Evolutionary conservation across 2,329 filamentous ascomycete species (phyloP).

Genomic region (Torrubiella hemipterigena): DNA sequence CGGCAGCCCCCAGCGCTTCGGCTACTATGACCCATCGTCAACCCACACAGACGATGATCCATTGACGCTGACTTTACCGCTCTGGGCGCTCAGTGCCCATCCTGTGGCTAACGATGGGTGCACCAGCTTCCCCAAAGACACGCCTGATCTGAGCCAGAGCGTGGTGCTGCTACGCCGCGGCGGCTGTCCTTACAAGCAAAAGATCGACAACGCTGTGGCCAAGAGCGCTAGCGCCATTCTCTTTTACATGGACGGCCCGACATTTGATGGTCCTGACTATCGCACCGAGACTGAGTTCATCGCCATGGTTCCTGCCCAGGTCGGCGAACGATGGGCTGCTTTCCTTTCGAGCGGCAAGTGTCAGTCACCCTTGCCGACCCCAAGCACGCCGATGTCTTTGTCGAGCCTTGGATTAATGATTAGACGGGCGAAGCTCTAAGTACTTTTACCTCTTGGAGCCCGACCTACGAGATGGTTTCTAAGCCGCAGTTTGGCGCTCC

Average conservation of each 20-base stretch:
- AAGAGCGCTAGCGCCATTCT: slow-evolving; percentile 48
- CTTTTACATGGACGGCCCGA: slow-evolving; percentile 42
- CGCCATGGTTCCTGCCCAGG: slow-evolving; percentile 27
- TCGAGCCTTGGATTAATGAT: slow-evolving; percentile 24
- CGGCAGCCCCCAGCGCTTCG: neutral
- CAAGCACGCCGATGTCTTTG: slow-evolving; percentile 15
- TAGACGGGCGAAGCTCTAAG: slow-evolving; percentile 38
- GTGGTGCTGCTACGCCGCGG: slow-evolving; percentile 44
- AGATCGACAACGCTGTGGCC: slow-evolving; percentile 38
- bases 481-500: slow-evolving; percentile 44
- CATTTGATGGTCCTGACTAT: slow-evolving; percentile 20
- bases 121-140: slow-evolving; percentile 31
- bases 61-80: slow-evolving; percentile 17
- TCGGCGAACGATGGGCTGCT: slow-evolving; percentile 31
- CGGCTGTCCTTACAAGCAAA: slow-evolving; percentile 39
- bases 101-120: slow-evolving; percentile 35
- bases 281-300: slow-evolving; percentile 15
- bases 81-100: slow-evolving; percentile 26
- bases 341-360: slow-evolving; percentile 30
- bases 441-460: slow-evolving; percentile 46
- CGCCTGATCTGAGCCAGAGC: slow-evolving; percentile 37
- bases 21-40: too few relatives aligned
- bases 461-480: slow-evolving; percentile 44
- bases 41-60: slow-evolving; percentile 14
- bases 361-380: slow-evolving; percentile 31